These are phyloP conservation scores for Sclerotinia borealis DNA, from an alignment of 2,329 filamentous ascomycete species.

Conservation along the genomic window DNA sequence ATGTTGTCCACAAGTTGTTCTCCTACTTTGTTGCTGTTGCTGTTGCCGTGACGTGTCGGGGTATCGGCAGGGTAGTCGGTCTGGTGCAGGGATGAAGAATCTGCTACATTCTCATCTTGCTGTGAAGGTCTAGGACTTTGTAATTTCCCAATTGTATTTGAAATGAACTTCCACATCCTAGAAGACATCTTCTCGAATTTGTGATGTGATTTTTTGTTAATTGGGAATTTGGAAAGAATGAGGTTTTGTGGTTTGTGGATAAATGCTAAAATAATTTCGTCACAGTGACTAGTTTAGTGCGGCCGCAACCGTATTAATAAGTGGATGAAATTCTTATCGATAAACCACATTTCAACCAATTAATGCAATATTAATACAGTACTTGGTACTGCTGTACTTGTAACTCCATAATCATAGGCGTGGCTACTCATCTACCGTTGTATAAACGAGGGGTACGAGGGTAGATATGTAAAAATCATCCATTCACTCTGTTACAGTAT, in stretches of 20 bases:
- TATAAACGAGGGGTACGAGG: too few species aligned
- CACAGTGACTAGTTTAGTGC: constrained; percentile 9
- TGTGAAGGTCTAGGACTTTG: neutral
- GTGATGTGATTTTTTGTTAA: neutral
- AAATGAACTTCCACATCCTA: neutral
- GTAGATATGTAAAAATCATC: too few species aligned
- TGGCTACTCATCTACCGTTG: too few species aligned
- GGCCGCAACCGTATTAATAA: neutral
- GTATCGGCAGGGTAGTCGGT: neutral
- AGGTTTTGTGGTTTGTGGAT: neutral
- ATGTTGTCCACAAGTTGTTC: neutral
- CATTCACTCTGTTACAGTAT: neutral
- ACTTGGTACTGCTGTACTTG: too few species aligned
- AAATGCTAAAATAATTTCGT: constrained; percentile 5
- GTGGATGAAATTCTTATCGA: neutral
- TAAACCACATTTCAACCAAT: neutral
- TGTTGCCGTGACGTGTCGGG: constrained; percentile 2
- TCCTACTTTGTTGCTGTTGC: neutral
- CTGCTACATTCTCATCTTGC: neutral
- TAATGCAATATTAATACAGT: too few species aligned
- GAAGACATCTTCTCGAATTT: neutral
- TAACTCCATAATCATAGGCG: too few species aligned
- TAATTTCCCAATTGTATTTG: neutral
- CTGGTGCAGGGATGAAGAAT: neutral
- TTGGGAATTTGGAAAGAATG: neutral